Conservation (phyloP, 139 green algal genomes). For the Chlorella sp. region DNA sequence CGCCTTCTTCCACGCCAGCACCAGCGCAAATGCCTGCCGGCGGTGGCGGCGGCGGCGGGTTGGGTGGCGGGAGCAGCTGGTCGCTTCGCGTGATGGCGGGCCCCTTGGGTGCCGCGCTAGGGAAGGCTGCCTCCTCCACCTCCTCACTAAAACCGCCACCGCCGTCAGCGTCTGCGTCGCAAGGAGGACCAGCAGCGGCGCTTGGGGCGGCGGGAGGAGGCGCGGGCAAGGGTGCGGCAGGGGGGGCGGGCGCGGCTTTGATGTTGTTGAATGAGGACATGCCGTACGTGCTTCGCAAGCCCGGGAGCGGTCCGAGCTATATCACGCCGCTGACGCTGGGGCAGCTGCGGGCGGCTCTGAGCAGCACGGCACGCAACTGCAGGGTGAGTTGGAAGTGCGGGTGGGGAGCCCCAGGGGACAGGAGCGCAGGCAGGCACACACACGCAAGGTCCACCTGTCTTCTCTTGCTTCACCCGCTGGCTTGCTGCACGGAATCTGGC, state of each 20-base stretch:
- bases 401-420: too few relatives aligned
- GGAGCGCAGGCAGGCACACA: background rate
- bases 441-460: background rate
- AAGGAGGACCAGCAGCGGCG: background rate
- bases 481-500: background rate
- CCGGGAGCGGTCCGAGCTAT: conserved; percentile 11
- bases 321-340: conserved; percentile 30
- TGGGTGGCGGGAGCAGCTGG: background rate
- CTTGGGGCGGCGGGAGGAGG: conserved; percentile 12
- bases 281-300: conserved; percentile 26
- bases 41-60: background rate
- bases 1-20: background rate
- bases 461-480: background rate
- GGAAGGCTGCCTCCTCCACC: too few relatives aligned
- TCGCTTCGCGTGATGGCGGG: background rate
- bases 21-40: background rate
- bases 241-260: background rate
- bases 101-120: background rate
- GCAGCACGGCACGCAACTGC: conserved; percentile 1
- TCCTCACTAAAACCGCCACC: too few relatives aligned
- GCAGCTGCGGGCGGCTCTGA: conserved; percentile 18
- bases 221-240: conserved; percentile 42
- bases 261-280: background rate
- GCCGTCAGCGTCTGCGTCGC: background rate
- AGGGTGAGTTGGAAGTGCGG: conserved; percentile 16